Evolutionary conservation across 192 early-diverging fungal species (phyloP).

Genomic region (Rhizoclosmatium sp.): DNA sequence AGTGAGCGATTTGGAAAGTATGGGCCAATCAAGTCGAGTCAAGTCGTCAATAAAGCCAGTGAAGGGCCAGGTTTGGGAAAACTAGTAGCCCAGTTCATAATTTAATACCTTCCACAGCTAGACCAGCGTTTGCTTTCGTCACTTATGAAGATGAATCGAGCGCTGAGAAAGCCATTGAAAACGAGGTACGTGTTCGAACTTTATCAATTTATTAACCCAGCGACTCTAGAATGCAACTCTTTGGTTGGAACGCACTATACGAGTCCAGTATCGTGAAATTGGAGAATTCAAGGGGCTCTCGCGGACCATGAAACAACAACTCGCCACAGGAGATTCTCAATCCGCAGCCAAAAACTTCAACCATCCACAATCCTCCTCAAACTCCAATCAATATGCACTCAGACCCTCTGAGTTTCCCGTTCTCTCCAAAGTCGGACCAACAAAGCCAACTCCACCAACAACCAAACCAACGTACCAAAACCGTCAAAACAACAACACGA

Average conservation of each 20-base stretch:
- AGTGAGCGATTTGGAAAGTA: conserved; percentile 61
- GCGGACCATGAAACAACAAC: neutral
- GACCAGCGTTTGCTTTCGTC: conserved; percentile 74
- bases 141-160: conserved; percentile 58
- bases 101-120: conserved; percentile 10
- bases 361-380: neutral
- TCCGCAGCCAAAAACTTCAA: neutral
- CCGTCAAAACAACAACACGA: neutral
- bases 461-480: neutral
- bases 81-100: neutral
- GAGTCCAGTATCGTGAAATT: conserved; percentile 52
- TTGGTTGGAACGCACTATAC: conserved; percentile 48
- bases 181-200: conserved; percentile 48
- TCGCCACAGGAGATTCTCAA: neutral
- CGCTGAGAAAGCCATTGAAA: conserved; percentile 58
- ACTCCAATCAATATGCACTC: neutral
- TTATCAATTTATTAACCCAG: neutral
- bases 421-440: neutral
- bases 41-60: conserved; percentile 57
- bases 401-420: too few species aligned
- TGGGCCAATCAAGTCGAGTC: conserved; percentile 59
- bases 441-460: neutral
- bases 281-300: conserved; percentile 30
- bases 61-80: conserved; percentile 25
- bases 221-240: conserved; percentile 38